Percentiles rank a stretch among this genome's conserved stretches.
Evolutionary conservation across 2,329 filamentous ascomycete species (phyloP).

Genomic region (Colletotrichum sansevieriae): DNA sequence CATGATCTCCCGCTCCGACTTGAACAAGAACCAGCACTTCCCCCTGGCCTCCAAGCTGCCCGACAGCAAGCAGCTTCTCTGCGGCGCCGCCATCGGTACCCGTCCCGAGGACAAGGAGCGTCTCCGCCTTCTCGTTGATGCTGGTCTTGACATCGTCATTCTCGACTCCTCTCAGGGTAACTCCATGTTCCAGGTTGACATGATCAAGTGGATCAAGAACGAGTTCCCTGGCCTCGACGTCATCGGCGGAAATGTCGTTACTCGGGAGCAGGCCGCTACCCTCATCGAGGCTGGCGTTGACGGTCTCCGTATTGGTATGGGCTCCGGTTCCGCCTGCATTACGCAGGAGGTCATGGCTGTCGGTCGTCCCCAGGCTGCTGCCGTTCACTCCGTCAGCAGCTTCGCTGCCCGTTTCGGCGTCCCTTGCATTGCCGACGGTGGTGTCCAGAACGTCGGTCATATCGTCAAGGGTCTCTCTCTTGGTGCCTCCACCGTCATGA

Average conservation of each 20-base stretch:
- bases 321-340: slow-evolving; percentile 96
- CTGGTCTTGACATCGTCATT: slow-evolving; percentile 94
- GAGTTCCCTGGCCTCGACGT: slow-evolving; percentile 90
- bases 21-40: slow-evolving; percentile 99
- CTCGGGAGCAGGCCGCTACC: slow-evolving; percentile 91
- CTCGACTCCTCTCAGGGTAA: slow-evolving; percentile 98
- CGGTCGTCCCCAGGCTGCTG: slow-evolving; percentile 92
- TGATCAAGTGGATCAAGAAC: slow-evolving; percentile 96
- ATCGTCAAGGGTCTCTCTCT: slow-evolving; percentile 98
- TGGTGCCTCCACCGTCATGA: slow-evolving; percentile 97
- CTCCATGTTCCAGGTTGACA: slow-evolving; percentile 98
- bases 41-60: slow-evolving; percentile 96
- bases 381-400: slow-evolving; percentile 88
- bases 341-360: slow-evolving; percentile 99
- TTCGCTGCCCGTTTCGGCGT: slow-evolving; percentile 96
- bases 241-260: slow-evolving; percentile 98
- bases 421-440: slow-evolving; percentile 97
- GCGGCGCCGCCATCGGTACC: slow-evolving; percentile 94
- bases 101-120: slow-evolving; percentile 92
- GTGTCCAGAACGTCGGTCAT: slow-evolving; percentile 98
- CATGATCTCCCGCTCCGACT: slow-evolving; percentile 91
- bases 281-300: slow-evolving; percentile 95
- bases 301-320: slow-evolving; percentile 98
- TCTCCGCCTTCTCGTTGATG: slow-evolving; percentile 89
- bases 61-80: slow-evolving; percentile 96